Base-by-base conservation (phyloP, 2,329 filamentous ascomycete species). In the Aspergillus tamarii region DNA sequence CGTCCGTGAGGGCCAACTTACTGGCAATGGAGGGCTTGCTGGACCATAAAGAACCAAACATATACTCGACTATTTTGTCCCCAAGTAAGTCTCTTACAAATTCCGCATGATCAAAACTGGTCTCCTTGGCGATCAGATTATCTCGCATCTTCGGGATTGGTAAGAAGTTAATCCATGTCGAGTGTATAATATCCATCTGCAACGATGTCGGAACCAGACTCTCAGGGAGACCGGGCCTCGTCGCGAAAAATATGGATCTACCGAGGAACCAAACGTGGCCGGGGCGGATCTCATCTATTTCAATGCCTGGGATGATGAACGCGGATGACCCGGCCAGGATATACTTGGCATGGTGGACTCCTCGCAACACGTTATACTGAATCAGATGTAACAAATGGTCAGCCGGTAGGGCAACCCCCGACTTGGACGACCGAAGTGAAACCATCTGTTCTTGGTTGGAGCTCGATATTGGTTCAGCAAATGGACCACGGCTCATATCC, bases 311-410 rank as follows among this genome's bases (percentile, higher is more conserved):
- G 5, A 52, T 28, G 28, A 56, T 30, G 10, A 60, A 53, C 19
- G 63, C 21, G 16, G 61, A 34, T 21, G 45, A 53, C 2, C 12
- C 56, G 9, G 66, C 67, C 16, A 75, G 67, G 11, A 70, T 48
- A 8, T 60, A 32, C 23, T 70, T 67, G 56, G 73, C 73, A 19
- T 50, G 50, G 48, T 66, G 61, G 3, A 73, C 45, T 3, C 63
- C 72, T 7, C 73, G 70, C 52, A 69, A 73, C 8, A 70, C 68
- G 32, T 75, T 75, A 55, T 67, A 72, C 12, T 73, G 70, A 32
- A 73, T 67, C 11, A 73, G 64, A 28, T 67, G 64, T 41, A 74
- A 64, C 26, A 75, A 59, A 56, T 71, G 69, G 56, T 72, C 70
- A 28, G 65, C 60, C 8, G 67, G 61, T 21, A 67, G 60, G 14